Base-by-base conservation (phyloP, 176 grass and related monocot genomes). In the Typha latifolia region DNA sequence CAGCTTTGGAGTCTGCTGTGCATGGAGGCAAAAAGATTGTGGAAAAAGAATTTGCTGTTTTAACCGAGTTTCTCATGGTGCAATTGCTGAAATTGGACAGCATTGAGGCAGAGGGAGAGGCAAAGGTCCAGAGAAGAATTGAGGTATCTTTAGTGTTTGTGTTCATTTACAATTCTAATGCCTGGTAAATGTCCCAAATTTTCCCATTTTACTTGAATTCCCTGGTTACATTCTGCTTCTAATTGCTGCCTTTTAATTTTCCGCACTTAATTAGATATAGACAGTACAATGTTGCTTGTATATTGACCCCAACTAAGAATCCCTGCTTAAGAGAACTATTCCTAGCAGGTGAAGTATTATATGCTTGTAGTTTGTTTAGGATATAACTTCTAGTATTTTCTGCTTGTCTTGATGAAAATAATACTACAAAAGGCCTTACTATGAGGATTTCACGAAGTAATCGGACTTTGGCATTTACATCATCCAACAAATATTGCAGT, bases 1-100 rank as follows among this genome's bases (percentile, higher is more conserved):
- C 77, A 49, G 75, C 81, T 72, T 71, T 97, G 76, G 94, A 99
- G 69, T 79, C 83, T 65, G 70, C 37, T 3, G 82, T 82, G 24
- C 73, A 82, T 66, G 73, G 48, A 3, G 89, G 86, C 32, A 85
- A 51, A 67, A 99, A 84, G 80, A 72, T 80, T 61, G 81, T 80
- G 3, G 86, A 93, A 62, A 99, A 87, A 66, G 81, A 99, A 72
- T 93, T 99, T 68, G 66, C 75, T 18, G 67, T 85, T 74, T 84
- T 99, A 76, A 83, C 83, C 4, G 94, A 99, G 78, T 70, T 99
- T 29, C 83, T 99, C 34, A 99, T 99, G 94, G 66, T 85, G 75
- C 85, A 99, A 57, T 73, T 99, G 59, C 62, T 99, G 37, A 99
- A 85, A 82, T 68, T 99, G 3, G 89, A 99, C 71, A 78, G 89